phyloP scores from a whole-genome alignment of 2,329 filamentous ascomycete species.

The Ceratocystis ficicola region DNA sequence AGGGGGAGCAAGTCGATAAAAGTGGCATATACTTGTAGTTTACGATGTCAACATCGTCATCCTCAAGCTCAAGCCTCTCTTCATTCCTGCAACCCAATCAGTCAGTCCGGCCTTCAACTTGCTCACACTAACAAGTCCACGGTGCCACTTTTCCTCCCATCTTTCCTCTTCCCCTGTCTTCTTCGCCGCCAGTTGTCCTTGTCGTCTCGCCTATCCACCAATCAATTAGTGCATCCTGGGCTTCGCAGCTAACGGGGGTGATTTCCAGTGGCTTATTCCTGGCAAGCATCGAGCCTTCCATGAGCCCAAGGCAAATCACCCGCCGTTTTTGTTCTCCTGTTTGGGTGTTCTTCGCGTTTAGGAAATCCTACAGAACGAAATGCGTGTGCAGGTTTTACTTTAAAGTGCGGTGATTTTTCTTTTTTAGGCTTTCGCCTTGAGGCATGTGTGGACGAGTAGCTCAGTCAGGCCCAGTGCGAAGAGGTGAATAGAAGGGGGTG shows the following conservation, averaged over 20 bases:
- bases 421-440: neutral
- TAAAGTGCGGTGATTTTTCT: neutral
- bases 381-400: neutral
- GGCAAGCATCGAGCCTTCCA: conserved; percentile 1
- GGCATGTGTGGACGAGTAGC: neutral
- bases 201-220: conserved; percentile 1
- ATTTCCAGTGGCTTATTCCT: neutral
- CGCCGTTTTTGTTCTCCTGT: neutral
- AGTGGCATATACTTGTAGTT: neutral
- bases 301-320: conserved; percentile 4
- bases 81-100: neutral
- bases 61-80: neutral
- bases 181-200: neutral
- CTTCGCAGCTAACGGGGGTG: neutral
- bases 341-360: neutral
- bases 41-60: neutral
- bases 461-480: neutral
- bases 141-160: neutral
- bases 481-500: neutral
- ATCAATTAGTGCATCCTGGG: neutral
- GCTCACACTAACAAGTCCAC: neutral
- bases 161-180: neutral
- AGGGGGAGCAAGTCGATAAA: neutral
- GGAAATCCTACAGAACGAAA: neutral
- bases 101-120: neutral